Base-by-base conservation (phyloP, 495 filamentous ascomycete genomes). In the Hapsidospora chrysogenum region DNA sequence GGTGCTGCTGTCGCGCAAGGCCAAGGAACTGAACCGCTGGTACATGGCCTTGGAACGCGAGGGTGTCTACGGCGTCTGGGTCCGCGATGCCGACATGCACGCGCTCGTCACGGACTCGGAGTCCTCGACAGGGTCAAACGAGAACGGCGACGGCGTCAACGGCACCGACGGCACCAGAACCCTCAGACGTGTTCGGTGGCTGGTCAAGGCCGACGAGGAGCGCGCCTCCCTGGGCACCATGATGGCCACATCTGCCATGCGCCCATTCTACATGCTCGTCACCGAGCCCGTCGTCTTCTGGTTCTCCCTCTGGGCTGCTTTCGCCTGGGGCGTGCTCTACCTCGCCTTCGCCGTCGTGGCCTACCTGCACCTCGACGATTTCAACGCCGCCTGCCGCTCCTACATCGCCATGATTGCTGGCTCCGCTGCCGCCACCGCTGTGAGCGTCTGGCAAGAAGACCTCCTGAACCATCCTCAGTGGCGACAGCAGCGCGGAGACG, bases 201-300 rank as follows among this genome's bases (percentile, higher is more conserved):
- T 78, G 43, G 82, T 86, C 23, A 79, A 75, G 43, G 73, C 72
- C 9, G 86, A 94, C 43, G 83, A 92, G 47, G 76, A 92, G 46
- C 70, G 80, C 10, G 68, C 65, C 17, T 80, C 70, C 4, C 43
- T 93, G 25, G 45, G 41, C 9, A 70, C 69, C 42, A 84, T 87
- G 74, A 77, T 94, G 36, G 58, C 62, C 18, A 71, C 84, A 17
- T 89, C 83, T 0, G 56, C 82, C 16, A 80, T 72, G 31, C 69
- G 85, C 10, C 85, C 86, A 4, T 92, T 95, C 55, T 71, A 82
- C 39, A 65, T 96, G 20, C 76, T 96, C 16, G 58, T 82, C 45
- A 93, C 85, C 9, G 87, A 95, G 45, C 82, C 86, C 0, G 83
- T 94, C 9, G 85, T 95, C 14, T 93, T 94, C 59, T 92, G 79